These are phyloP conservation scores for Panicum virgatum DNA, from an alignment of 202 grass and related monocot genomes.

Conservation along the genomic window DNA sequence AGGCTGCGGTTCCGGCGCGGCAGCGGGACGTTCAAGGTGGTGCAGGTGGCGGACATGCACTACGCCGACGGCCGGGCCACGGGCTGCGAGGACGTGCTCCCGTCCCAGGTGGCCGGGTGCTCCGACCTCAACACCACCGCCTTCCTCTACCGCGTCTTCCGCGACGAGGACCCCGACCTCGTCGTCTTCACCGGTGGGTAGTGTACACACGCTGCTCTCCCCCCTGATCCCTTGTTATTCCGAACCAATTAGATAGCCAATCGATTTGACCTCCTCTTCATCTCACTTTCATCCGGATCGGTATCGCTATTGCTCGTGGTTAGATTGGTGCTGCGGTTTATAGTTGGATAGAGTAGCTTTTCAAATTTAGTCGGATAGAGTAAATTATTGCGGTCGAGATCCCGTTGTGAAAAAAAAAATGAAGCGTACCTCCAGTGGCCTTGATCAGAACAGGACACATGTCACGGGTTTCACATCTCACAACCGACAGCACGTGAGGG, in stretches of 20 bases:
- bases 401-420: background rate
- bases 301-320: background rate
- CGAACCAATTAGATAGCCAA: too few relatives aligned
- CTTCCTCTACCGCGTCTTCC: conserved; percentile 80
- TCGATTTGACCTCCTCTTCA: too few relatives aligned
- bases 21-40: conserved; percentile 81
- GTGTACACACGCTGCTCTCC: background rate
- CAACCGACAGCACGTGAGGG: conserved; percentile 16
- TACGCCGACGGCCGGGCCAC: conserved; percentile 69
- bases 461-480: conserved; percentile 9
- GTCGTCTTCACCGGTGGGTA: conserved; percentile 87
- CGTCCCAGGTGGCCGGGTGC: conserved; percentile 56
- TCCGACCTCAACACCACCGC: conserved; percentile 99
- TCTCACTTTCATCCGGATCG: background rate
- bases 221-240: background rate
- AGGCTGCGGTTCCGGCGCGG: conserved; percentile 58
- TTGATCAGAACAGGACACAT: conserved; percentile 19
- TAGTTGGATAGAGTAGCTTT: background rate
- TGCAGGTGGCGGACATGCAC: conserved; percentile 99
- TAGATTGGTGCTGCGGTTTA: background rate
- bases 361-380: background rate
- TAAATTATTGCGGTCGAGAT: background rate
- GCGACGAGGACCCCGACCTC: conserved; percentile 80
- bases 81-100: conserved; percentile 70
- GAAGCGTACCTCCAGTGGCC: background rate